Conservation (phyloP, 75 land plant species). For the Azolla pinnata region DNA sequence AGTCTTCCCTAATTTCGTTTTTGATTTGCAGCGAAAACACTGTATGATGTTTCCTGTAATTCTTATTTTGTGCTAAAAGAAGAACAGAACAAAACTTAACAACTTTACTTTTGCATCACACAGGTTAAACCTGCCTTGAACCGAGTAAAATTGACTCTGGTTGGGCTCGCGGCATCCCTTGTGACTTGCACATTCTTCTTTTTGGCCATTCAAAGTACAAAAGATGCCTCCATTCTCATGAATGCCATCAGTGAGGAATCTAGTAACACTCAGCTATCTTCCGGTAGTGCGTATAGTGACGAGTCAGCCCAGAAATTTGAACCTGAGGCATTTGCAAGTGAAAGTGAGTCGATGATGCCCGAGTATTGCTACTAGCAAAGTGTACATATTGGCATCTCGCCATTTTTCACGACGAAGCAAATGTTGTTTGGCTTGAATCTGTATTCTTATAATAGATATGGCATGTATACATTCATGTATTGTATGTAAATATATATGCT, state of each 20-base stretch:
- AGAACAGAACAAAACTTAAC: too few relatives aligned
- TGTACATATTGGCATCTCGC: too few relatives aligned
- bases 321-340: constrained; percentile 81
- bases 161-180: constrained; percentile 55
- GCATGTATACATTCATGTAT: too few relatives aligned
- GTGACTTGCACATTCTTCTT: constrained; percentile 36
- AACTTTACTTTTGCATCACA: background rate
- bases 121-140: constrained; percentile 89
- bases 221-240: too few relatives aligned
- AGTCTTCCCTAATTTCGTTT: too few relatives aligned
- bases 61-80: background rate
- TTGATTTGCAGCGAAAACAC: too few relatives aligned
- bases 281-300: constrained; percentile 56
- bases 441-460: too few relatives aligned
- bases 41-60: background rate
- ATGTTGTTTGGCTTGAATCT: too few relatives aligned
- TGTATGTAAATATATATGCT: too few relatives aligned
- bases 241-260: constrained; percentile 4
- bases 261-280: constrained; percentile 11
- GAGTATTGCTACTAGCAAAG: constrained; percentile 18
- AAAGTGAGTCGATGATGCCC: constrained; percentile 22
- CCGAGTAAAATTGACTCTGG: constrained; percentile 73
- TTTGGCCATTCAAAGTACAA: constrained; percentile 35
- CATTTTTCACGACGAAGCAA: too few relatives aligned
- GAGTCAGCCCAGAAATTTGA: constrained; percentile 78